Base-by-base conservation (phyloP, 2,329 filamentous ascomycete species). In the Elsinoe arachidis region DNA sequence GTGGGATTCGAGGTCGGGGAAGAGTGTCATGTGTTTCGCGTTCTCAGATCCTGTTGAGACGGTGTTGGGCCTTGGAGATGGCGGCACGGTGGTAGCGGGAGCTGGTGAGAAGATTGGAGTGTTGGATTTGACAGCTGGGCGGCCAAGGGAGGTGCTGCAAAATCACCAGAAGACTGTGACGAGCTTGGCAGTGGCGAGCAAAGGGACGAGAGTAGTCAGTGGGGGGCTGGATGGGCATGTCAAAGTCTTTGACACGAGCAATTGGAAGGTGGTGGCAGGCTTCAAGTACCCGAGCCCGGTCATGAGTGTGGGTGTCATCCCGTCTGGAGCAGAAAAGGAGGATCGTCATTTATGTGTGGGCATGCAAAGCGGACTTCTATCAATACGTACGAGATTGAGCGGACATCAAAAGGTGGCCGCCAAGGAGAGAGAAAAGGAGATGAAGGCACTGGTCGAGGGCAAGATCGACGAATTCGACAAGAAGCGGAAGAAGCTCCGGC, bases 131-230 rank as follows among this genome's bases (percentile, higher is more conserved):
- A 87, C 97, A 14, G 92, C 91, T 52, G 93, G 88, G 23, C 90
- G 89, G 67, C 90, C 92, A 3, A 77, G 96, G 58, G 86, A 90
- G 64, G 78, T 95, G 68, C 85, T 99, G 61, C 86, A 85, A 64
- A 97, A 95, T 70, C 93, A 99, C 73, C 93, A 99, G 69, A 99
- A 97, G 82, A 96, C 93, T 0, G 91, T 99, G 60, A 97, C 93
- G 0, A 85, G 87, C 6, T 79, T 99, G 56, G 85, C 86, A 54
- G 76, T 95, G 34, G 91, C 90, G 6, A 91, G 89, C 44, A 83
- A 87, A 63, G 88, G 88, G 47, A 83, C 83, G 53, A 83, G 93
- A 53, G 79, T 99, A 58, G 81, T 99, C 56, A 91, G 86, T 62
- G 93, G 90, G 72, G 90, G 86, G 17, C 79, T 99, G 46, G 93